These are phyloP conservation scores for Aegilops bicornis DNA, from an alignment of 176 grass and related monocot genomes.

Conservation along the genomic window DNA sequence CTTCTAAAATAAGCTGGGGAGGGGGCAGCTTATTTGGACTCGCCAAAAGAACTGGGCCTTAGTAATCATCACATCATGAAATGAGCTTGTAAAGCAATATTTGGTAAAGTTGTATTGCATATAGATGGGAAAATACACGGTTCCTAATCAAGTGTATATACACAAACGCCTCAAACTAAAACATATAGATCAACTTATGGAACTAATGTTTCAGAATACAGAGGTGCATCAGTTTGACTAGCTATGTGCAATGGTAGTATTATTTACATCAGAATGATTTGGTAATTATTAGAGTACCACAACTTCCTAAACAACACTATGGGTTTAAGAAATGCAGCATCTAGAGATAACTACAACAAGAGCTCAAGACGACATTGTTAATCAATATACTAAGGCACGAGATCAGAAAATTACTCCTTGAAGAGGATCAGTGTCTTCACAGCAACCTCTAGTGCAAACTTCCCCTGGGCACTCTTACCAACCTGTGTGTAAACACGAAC, in stretches of 20 bases:
- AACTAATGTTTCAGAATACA: constrained; percentile 1
- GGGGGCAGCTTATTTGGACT: too few species aligned
- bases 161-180: constrained; percentile 8
- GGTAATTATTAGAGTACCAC: neutral
- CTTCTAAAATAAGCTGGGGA: too few species aligned
- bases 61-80: neutral
- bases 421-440: constrained; percentile 95
- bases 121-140: neutral
- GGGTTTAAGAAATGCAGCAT: neutral
- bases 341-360: neutral
- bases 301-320: neutral
- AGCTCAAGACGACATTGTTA: neutral
- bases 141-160: neutral
- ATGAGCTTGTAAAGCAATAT: neutral
- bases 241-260: constrained; percentile 4
- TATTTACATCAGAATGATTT: constrained; percentile 14
- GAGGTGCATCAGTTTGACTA: neutral
- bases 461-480: constrained; percentile 86
- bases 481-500: constrained; percentile 93
- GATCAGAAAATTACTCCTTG: constrained; percentile 69
- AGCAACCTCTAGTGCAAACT: constrained; percentile 89
- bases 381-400: constrained; percentile 23
- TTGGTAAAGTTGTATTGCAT: neutral
- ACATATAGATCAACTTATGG: neutral
- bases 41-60: neutral